phyloP scores from a whole-genome alignment of 257 asterid genomes.

The Avicennia marina region DNA sequence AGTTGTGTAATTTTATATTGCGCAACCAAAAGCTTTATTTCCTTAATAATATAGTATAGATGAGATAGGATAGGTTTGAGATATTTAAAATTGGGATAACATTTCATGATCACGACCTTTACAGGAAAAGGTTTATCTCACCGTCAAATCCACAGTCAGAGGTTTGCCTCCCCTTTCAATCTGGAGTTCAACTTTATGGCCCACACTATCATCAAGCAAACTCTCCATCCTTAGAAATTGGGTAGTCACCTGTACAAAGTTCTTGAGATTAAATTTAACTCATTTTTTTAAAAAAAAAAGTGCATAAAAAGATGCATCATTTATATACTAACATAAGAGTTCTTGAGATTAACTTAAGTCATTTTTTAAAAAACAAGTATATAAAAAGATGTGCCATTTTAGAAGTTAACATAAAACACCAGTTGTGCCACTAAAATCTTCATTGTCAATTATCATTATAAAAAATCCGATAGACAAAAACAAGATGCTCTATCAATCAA shows the following conservation, averaged over 20 bases:
- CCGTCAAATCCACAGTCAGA: constrained; percentile 65
- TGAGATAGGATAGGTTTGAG: too few species aligned
- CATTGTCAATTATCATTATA: too few species aligned
- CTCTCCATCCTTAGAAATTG: constrained; percentile 91
- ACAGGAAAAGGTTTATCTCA: constrained; percentile 27
- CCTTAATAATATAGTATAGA: too few species aligned
- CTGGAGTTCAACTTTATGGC: constrained; percentile 70
- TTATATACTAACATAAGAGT: too few species aligned
- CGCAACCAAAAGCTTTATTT: too few species aligned
- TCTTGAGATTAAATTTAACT: not conserved
- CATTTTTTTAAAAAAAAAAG: not conserved
- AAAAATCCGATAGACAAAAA: too few species aligned
- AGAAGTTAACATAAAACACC: not conserved
- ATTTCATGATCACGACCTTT: constrained; percentile 6
- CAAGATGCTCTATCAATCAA: too few species aligned
- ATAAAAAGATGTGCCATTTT: constrained; percentile 1
- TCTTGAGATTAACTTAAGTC: not conserved
- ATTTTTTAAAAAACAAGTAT: constrained; percentile 1
- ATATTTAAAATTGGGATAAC: not conserved
- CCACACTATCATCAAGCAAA: constrained; percentile 83
- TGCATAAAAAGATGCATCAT: constrained; percentile 4
- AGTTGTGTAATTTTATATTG: too few species aligned
- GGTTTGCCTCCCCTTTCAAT: constrained; percentile 97
- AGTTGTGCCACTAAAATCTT: constrained; percentile 1
- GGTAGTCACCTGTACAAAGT: constrained; percentile 70